A percentile compares a stretch with the other conserved stretches of the same genome.
Evolutionary conservation across 768 basidiomycete species (phyloP).

Genomic region (Boletellus sp.): DNA sequence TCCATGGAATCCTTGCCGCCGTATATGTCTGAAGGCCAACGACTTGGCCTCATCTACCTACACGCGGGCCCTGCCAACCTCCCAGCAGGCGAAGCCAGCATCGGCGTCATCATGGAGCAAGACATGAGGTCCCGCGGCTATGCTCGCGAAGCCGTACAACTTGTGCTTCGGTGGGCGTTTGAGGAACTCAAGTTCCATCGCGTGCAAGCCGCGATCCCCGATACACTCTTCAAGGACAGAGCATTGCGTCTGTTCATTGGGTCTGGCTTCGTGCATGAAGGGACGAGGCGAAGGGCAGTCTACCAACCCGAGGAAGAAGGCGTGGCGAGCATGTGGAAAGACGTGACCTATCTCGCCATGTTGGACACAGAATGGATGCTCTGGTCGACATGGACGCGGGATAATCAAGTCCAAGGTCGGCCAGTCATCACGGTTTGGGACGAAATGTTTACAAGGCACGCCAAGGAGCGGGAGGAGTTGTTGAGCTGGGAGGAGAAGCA

Average conservation of each 20-base stretch:
- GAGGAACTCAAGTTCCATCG: slow-evolving; percentile 35
- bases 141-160: slow-evolving; percentile 44
- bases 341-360: slow-evolving; percentile 57
- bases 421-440: slow-evolving; percentile 54
- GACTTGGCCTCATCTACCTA: slow-evolving; percentile 29
- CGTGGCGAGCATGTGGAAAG: slow-evolving; percentile 47
- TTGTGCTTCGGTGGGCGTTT: slow-evolving; percentile 45
- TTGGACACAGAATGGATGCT: slow-evolving; percentile 60
- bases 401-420: background rate
- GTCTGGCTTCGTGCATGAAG: slow-evolving; percentile 58
- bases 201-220: slow-evolving; percentile 41
- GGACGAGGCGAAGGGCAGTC: slow-evolving; percentile 54
- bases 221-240: slow-evolving; percentile 40
- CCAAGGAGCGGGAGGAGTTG: slow-evolving; percentile 54
- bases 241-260: slow-evolving; percentile 47
- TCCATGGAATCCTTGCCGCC: background rate
- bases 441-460: slow-evolving; percentile 55
- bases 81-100: slow-evolving; percentile 43
- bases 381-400: slow-evolving; percentile 22
- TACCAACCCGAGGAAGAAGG: slow-evolving; percentile 38
- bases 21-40: background rate
- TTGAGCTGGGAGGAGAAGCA: slow-evolving; percentile 47
- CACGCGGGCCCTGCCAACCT: slow-evolving; percentile 14
- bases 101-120: slow-evolving; percentile 50
- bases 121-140: slow-evolving; percentile 39